phyloP scores from a whole-genome alignment of 2,329 filamentous ascomycete species.

The Pseudocercospora vitis region DNA sequence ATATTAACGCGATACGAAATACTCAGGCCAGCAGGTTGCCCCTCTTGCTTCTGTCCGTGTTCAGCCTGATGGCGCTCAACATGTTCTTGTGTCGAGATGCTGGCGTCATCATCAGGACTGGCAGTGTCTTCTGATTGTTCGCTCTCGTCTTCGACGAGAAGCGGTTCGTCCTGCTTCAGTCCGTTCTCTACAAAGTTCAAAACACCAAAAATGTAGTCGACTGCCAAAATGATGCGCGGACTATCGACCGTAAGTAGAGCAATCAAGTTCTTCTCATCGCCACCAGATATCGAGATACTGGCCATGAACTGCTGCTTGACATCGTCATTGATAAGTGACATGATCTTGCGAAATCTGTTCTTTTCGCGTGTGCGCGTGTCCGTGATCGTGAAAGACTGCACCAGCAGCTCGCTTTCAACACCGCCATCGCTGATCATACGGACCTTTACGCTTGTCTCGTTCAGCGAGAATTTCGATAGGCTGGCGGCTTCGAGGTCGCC shows the following conservation, averaged over 20 bases:
- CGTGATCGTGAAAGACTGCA: slow-evolving; percentile 90
- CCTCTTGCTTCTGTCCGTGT: slow-evolving; percentile 33
- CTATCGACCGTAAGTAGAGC: slow-evolving; percentile 93
- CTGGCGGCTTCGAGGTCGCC: slow-evolving; percentile 75
- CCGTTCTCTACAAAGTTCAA: slow-evolving; percentile 78
- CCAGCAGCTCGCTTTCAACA: slow-evolving; percentile 86
- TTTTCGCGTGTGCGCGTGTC: slow-evolving; percentile 86
- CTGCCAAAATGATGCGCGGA: slow-evolving; percentile 86
- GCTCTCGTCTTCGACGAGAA: slow-evolving; percentile 62
- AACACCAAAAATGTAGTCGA: slow-evolving; percentile 92
- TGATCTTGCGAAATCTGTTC: slow-evolving; percentile 97
- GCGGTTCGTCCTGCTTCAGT: slow-evolving; percentile 53
- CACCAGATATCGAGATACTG: slow-evolving; percentile 87
- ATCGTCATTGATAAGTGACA: slow-evolving; percentile 92
- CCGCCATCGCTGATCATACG: slow-evolving; percentile 90
- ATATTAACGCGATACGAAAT: slow-evolving; percentile 90
- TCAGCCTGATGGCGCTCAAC: slow-evolving; percentile 27
- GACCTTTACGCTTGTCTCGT: slow-evolving; percentile 87
- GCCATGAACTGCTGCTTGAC: slow-evolving; percentile 97
- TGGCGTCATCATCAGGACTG: slow-evolving; percentile 54
- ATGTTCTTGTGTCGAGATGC: slow-evolving; percentile 35
- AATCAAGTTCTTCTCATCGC: slow-evolving; percentile 76
- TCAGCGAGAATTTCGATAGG: slow-evolving; percentile 88
- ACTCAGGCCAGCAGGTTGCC: slow-evolving; percentile 58
- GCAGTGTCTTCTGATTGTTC: slow-evolving; percentile 50